phyloP scores from a whole-genome alignment of 129 eudicot species.

The Pittosporum tobira region DNA sequence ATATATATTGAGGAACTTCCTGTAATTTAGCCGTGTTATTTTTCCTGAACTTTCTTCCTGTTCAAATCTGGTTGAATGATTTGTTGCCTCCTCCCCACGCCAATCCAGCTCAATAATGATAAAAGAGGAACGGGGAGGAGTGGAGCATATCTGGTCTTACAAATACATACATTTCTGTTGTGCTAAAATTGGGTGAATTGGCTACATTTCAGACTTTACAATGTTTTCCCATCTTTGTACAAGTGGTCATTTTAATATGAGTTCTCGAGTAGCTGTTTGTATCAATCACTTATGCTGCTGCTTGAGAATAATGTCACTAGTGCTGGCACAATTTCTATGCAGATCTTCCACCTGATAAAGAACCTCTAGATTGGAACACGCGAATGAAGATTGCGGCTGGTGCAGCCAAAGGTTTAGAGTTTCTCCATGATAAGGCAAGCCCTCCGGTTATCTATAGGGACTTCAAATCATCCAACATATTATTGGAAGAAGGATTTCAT shows the following conservation, averaged over 20 bases:
- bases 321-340: constrained; percentile 1
- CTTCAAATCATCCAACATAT: constrained; percentile 88
- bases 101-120: too few relatives aligned
- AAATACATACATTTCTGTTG: too few relatives aligned
- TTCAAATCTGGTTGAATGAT: too few relatives aligned
- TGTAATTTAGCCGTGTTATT: neutral
- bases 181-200: too few relatives aligned
- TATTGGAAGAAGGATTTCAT: constrained; percentile 65
- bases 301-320: neutral
- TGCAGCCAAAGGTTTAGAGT: constrained; percentile 88
- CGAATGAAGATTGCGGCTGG: constrained; percentile 94
- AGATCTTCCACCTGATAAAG: constrained; percentile 87
- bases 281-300: neutral
- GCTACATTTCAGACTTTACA: constrained; percentile 1
- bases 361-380: constrained; percentile 87
- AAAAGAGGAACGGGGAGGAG: too few relatives aligned
- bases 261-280: too few relatives aligned
- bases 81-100: too few relatives aligned
- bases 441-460: constrained; percentile 97
- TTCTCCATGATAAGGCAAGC: constrained; percentile 93
- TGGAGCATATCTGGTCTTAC: too few relatives aligned
- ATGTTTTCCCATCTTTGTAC: too few relatives aligned
- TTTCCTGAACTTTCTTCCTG: too few relatives aligned
- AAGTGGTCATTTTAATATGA: too few relatives aligned
- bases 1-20: too few relatives aligned